Percentiles rank a stretch among this genome's conserved stretches.
Evolutionary conservation across 73 alveolate species (phyloP).

Genomic region (Paramecium biaurelia): DNA sequence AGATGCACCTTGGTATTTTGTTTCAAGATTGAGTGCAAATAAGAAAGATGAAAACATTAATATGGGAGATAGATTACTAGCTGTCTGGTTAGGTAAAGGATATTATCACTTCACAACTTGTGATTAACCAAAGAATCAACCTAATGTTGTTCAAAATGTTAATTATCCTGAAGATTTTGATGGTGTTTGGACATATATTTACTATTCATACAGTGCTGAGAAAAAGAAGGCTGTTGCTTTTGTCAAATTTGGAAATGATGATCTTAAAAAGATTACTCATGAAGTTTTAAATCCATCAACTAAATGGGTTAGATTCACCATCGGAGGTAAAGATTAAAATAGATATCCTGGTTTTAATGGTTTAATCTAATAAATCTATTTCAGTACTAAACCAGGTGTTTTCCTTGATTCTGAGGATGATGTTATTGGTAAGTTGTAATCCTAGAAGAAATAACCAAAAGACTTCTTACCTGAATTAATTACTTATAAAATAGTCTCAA

Average conservation of each 20-base stretch:
- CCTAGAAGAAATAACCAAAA: background rate
- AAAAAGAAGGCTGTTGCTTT: slow-evolving; percentile 49
- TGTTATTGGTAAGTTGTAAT: background rate
- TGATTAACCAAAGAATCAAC: slow-evolving; percentile 13
- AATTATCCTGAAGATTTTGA: slow-evolving; percentile 41
- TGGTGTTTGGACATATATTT: slow-evolving; percentile 39
- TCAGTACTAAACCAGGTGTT: slow-evolving; percentile 11
- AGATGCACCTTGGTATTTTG: slow-evolving; percentile 38
- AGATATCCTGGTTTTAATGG: slow-evolving; percentile 51
- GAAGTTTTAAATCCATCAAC: slow-evolving; percentile 20
- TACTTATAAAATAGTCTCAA: background rate
- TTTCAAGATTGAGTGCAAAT: slow-evolving; percentile 4
- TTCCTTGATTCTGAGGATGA: slow-evolving; percentile 23
- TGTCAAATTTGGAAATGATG: slow-evolving; percentile 36
- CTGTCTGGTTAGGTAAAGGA: slow-evolving; percentile 45
- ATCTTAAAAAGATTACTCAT: background rate
- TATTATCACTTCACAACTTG: slow-evolving; percentile 41
- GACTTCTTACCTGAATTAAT: background rate
- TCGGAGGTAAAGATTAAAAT: slow-evolving; percentile 41
- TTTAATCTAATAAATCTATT: background rate
- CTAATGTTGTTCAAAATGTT: background rate
- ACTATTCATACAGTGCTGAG: slow-evolving; percentile 22
- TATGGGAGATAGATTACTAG: slow-evolving; percentile 32
- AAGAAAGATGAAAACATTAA: background rate
- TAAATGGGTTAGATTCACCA: background rate